phyloP scores from a whole-genome alignment of 768 basidiomycete species.

The Cystobasidium onofrii region DNA sequence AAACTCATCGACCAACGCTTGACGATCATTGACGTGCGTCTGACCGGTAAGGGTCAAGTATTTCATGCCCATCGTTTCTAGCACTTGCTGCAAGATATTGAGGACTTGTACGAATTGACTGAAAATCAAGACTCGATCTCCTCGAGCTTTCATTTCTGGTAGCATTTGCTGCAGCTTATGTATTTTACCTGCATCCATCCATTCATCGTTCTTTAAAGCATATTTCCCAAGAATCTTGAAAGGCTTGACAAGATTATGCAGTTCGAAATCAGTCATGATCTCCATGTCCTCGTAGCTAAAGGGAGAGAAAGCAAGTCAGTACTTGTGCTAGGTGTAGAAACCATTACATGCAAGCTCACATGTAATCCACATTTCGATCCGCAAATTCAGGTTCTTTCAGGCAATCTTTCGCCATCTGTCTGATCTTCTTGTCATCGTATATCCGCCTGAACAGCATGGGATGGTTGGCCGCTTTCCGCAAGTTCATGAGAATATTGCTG shows the following conservation, averaged over 20 bases:
- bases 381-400: conserved; percentile 88
- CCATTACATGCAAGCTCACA: conserved; percentile 44
- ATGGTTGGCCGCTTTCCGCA: conserved; percentile 91
- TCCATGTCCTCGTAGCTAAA: conserved; percentile 74
- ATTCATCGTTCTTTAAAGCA: conserved; percentile 64
- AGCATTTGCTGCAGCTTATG: conserved; percentile 64
- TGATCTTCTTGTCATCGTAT: conserved; percentile 69
- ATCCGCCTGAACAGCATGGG: conserved; percentile 86
- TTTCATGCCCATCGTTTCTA: conserved; percentile 63
- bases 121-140: conserved; percentile 81
- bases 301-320: not conserved
- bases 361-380: conserved; percentile 68
- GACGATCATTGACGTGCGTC: conserved; percentile 86
- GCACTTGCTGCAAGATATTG: conserved; percentile 77
- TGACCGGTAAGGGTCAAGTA: conserved; percentile 82
- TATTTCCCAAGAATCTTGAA: conserved; percentile 72
- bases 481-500: conserved; percentile 90
- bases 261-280: conserved; percentile 94
- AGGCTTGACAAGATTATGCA: conserved; percentile 72
- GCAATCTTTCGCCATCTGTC: conserved; percentile 67
- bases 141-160: conserved; percentile 57
- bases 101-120: conserved; percentile 96
- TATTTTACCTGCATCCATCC: conserved; percentile 81
- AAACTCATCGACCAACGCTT: conserved; percentile 90
- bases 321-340: not conserved